phyloP scores from a whole-genome alignment of 139 green algal genomes.

The Mychonastes homosphaera region DNA sequence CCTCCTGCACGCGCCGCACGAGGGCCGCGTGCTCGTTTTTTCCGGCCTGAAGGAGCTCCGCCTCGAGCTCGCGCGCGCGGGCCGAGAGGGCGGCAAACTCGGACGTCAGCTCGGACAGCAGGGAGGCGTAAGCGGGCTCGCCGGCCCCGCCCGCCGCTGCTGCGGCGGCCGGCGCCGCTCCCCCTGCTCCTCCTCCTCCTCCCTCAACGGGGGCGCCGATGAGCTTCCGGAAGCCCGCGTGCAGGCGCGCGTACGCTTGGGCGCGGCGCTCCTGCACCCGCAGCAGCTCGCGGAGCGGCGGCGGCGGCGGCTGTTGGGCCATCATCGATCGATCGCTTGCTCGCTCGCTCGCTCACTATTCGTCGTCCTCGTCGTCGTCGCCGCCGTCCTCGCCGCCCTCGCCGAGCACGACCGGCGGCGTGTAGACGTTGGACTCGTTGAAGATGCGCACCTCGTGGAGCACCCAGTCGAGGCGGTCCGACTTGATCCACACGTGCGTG shows the following conservation, averaged over 20 bases:
- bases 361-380: neutral
- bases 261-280: constrained; percentile 18
- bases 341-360: neutral
- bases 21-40: constrained; percentile 18
- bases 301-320: neutral
- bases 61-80: constrained; percentile 10
- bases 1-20: constrained; percentile 34
- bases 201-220: constrained; percentile 5
- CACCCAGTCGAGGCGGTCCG: constrained; percentile 7
- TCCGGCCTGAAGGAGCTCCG: neutral
- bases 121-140: neutral
- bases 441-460: constrained; percentile 3
- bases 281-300: neutral
- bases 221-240: constrained; percentile 8
- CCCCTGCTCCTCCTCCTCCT: no score
- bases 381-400: neutral
- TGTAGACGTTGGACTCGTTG: constrained; percentile 20
- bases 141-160: no score
- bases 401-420: neutral
- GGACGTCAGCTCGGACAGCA: constrained; percentile 12
- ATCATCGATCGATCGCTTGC: neutral
- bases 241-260: constrained; percentile 6
- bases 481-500: constrained; percentile 24
- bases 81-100: constrained; percentile 17
- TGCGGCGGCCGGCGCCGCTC: no score